A percentile compares a stretch with the other conserved stretches of the same genome.
Conservation (phyloP, 345 rosid species). For the Jatropha curcas region DNA sequence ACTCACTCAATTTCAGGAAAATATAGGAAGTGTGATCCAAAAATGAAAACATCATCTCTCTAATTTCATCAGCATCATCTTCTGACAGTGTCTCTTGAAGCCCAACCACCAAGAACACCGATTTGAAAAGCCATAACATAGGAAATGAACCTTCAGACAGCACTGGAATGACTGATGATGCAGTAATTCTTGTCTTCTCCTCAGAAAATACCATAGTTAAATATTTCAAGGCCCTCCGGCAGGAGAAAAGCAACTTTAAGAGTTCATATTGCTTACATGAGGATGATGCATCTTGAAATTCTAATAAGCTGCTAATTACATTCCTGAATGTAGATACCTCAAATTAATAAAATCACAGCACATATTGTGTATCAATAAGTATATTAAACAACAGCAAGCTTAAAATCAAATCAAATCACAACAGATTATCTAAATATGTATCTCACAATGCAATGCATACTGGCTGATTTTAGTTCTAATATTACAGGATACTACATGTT, state of each 20-base stretch:
- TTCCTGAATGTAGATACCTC: slow-evolving; percentile 41
- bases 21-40: slow-evolving; percentile 81
- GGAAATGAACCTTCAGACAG: slow-evolving; percentile 46
- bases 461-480: background rate
- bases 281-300: slow-evolving; percentile 33
- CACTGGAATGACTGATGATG: slow-evolving; percentile 36
- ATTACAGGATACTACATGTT: background rate
- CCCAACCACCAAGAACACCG: slow-evolving; percentile 45
- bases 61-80: slow-evolving; percentile 24
- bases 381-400: background rate
- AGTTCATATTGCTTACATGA: slow-evolving; percentile 37
- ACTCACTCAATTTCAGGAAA: slow-evolving; percentile 50
- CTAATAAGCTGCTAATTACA: slow-evolving; percentile 38
- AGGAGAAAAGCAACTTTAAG: slow-evolving; percentile 58
- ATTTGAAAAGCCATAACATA: slow-evolving; percentile 73
- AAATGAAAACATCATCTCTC: slow-evolving; percentile 48
- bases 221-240: slow-evolving; percentile 72
- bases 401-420: background rate
- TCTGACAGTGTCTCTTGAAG: slow-evolving; percentile 32
- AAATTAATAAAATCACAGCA: background rate
- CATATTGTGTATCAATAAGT: background rate
- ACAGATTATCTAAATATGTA: background rate
- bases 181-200: slow-evolving; percentile 36
- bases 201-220: slow-evolving; percentile 47
- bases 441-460: background rate